Percentiles rank a stretch among this genome's conserved stretches.
phyloP scores from a whole-genome alignment of 768 basidiomycete species.

The Suillus clintonianus region DNA sequence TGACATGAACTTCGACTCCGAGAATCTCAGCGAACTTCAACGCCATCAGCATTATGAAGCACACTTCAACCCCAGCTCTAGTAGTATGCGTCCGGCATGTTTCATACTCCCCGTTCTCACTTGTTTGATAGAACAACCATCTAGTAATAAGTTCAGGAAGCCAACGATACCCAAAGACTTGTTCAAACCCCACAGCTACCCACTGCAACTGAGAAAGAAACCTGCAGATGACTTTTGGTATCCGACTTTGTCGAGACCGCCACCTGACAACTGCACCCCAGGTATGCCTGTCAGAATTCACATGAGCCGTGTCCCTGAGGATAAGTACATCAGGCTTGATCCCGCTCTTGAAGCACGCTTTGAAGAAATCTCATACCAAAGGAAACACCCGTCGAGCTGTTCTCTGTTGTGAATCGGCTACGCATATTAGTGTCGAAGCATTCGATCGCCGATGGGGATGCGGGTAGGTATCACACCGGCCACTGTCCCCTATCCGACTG shows the following conservation, averaged over 20 bases:
- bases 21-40: constrained; percentile 34
- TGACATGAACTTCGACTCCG: constrained; percentile 43
- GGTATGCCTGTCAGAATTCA: constrained; percentile 37
- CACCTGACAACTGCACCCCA: constrained; percentile 62
- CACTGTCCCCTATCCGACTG: neutral
- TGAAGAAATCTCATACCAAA: constrained; percentile 52
- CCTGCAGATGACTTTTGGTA: constrained; percentile 68
- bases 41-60: constrained; percentile 57
- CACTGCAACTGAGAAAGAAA: constrained; percentile 6
- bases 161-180: constrained; percentile 9
- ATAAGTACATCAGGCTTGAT: constrained; percentile 53
- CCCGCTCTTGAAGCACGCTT: constrained; percentile 55
- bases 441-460: constrained; percentile 78
- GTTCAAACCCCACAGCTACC: neutral
- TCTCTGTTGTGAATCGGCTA: constrained; percentile 62
- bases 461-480: constrained; percentile 45
- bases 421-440: constrained; percentile 56
- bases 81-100: constrained; percentile 8
- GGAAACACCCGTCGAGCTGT: constrained; percentile 56
- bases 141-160: constrained; percentile 15
- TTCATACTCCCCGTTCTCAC: neutral
- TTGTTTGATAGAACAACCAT: constrained; percentile 11
- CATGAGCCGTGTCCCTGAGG: constrained; percentile 7
- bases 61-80: constrained; percentile 38
- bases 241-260: constrained; percentile 41